Conservation (phyloP, 2,329 filamentous ascomycete species). For the Pseudonectria buxi region DNA sequence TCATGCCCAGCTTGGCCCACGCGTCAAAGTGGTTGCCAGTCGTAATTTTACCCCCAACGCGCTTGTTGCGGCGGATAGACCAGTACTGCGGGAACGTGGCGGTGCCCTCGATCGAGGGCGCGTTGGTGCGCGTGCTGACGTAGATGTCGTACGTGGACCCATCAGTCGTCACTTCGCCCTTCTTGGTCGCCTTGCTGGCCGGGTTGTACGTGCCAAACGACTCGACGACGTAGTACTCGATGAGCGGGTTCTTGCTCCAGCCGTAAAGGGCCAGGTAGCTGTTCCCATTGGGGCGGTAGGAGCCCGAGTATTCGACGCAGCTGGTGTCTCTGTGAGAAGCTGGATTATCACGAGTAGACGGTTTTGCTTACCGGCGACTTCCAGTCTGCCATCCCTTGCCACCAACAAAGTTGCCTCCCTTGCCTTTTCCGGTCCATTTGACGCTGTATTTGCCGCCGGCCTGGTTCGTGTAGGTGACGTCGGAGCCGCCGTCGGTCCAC, state of each 20-base stretch:
- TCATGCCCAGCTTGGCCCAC: slow-evolving; percentile 42
- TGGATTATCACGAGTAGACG: slow-evolving; percentile 5
- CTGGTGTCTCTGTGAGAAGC: slow-evolving; percentile 3
- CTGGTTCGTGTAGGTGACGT: slow-evolving; percentile 40
- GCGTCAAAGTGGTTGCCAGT: slow-evolving; percentile 45
- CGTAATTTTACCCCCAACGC: slow-evolving; percentile 43
- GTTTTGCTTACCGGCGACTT: slow-evolving; percentile 30
- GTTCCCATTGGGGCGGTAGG: slow-evolving; percentile 27
- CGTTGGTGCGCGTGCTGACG: slow-evolving; percentile 31
- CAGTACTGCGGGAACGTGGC: slow-evolving; percentile 47
- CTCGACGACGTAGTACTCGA: slow-evolving; percentile 34
- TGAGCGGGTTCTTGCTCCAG: slow-evolving; percentile 30
- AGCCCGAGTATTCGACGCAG: slow-evolving; percentile 22
- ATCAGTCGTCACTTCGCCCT: slow-evolving; percentile 30
- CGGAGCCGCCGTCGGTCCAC: slow-evolving; percentile 40
- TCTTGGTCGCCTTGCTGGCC: slow-evolving; percentile 23
- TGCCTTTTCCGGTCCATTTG: slow-evolving; percentile 28
- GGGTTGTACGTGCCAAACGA: slow-evolving; percentile 32
- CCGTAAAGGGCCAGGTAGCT: slow-evolving; percentile 33
- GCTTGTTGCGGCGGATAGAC: slow-evolving; percentile 43
- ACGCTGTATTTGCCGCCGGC: slow-evolving; percentile 37
- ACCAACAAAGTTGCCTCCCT: slow-evolving; percentile 21
- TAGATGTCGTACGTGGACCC: slow-evolving; percentile 33
- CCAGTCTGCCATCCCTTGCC: slow-evolving; percentile 21
- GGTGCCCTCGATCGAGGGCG: slow-evolving; percentile 43